These are phyloP conservation scores for Cicer judaicum DNA, from an alignment of 306 rosid genomes.

Conservation along the genomic window DNA sequence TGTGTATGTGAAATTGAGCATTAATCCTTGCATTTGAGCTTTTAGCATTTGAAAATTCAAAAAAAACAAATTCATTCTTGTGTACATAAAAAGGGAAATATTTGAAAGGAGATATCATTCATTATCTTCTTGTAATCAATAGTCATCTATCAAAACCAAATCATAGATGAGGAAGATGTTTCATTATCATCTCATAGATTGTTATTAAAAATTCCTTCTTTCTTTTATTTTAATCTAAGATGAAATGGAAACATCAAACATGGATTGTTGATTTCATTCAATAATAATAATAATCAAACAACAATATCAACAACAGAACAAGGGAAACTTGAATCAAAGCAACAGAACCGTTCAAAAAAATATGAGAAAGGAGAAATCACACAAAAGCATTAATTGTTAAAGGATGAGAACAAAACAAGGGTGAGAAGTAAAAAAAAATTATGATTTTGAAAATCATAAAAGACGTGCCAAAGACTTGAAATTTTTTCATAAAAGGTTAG, in stretches of 20 bases:
- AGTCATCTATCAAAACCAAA: neutral
- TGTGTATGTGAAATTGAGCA: neutral
- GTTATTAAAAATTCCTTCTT: neutral
- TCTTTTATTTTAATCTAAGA: neutral
- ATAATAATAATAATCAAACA: neutral
- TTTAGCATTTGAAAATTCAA: neutral
- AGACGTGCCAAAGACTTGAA: constrained; percentile 35
- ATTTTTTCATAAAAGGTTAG: constrained; percentile 35
- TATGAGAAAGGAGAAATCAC: neutral
- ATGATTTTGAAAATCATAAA: neutral
- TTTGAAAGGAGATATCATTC: neutral
- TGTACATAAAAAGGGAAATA: too few species aligned
- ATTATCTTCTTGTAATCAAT: too few species aligned
- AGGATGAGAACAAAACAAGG: neutral
- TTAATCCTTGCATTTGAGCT: neutral
- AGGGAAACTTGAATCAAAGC: neutral
- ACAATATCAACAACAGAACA: neutral
- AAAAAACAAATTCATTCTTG: neutral
- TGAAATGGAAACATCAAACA: neutral
- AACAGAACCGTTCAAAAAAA: neutral
- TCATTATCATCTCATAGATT: neutral
- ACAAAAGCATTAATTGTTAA: neutral
- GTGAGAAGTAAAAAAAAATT: constrained; percentile 33
- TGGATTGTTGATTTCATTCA: neutral
- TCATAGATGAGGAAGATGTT: neutral